Conservation (phyloP, 2,329 filamentous ascomycete genomes). For the Colletotrichum viniferum region DNA sequence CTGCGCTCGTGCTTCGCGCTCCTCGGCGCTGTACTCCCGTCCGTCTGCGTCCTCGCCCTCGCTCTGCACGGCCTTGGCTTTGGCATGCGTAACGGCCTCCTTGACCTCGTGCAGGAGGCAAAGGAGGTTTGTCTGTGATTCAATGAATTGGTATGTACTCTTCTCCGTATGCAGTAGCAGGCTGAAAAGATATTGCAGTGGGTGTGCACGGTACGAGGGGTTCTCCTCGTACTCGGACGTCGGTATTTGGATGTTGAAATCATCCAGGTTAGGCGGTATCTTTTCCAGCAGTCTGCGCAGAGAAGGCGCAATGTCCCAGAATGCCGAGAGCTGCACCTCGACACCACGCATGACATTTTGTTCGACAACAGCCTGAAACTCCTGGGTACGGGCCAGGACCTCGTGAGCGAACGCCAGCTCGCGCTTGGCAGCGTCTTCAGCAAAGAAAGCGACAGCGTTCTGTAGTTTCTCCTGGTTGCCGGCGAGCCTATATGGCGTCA, state of each 20-base stretch:
- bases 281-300: slow-evolving; percentile 80
- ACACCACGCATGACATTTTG: slow-evolving; percentile 86
- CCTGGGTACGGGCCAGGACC: slow-evolving; percentile 73
- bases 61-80: slow-evolving; percentile 69
- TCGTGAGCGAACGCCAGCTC: slow-evolving; percentile 74
- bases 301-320: slow-evolving; percentile 95
- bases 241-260: slow-evolving; percentile 80
- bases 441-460: slow-evolving; percentile 82
- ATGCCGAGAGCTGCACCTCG: slow-evolving; percentile 88
- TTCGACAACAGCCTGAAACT: slow-evolving; percentile 81
- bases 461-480: slow-evolving; percentile 80
- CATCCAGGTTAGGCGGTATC: slow-evolving; percentile 65
- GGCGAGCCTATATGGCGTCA: slow-evolving; percentile 78
- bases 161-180: slow-evolving; percentile 87
- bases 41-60: slow-evolving; percentile 54
- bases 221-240: slow-evolving; percentile 83
- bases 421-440: slow-evolving; percentile 75
- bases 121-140: slow-evolving; percentile 88
- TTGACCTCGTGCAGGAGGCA: slow-evolving; percentile 92
- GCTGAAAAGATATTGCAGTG: slow-evolving; percentile 88
- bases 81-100: slow-evolving; percentile 74
- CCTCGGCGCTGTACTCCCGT: slow-evolving; percentile 32
- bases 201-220: slow-evolving; percentile 78
- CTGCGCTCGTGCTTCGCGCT: slow-evolving; percentile 47
- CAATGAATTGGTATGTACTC: slow-evolving; percentile 95